These are phyloP conservation scores for Leucocoprinus leucothites DNA, from an alignment of 768 basidiomycete genomes.

Conservation along the genomic window DNA sequence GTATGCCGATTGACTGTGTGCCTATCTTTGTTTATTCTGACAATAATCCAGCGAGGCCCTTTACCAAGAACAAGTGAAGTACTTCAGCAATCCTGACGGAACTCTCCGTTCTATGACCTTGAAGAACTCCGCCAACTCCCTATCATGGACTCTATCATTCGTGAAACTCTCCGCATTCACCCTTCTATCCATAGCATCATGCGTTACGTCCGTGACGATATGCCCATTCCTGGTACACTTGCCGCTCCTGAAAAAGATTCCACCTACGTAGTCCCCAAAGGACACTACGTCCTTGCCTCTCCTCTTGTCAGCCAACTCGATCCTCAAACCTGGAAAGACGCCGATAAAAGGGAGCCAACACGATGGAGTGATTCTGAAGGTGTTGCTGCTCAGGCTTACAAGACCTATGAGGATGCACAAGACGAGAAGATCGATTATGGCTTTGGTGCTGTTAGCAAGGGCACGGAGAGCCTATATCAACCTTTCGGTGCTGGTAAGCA, in stretches of 20 bases:
- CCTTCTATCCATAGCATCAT: conserved; percentile 96
- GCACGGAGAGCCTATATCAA: conserved; percentile 93
- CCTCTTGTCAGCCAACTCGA: conserved; percentile 89
- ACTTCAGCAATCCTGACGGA: conserved; percentile 80
- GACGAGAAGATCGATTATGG: conserved; percentile 96
- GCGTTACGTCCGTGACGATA: conserved; percentile 87
- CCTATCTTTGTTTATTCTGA: conserved; percentile 4
- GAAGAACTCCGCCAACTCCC: conserved; percentile 85
- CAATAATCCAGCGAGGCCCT: conserved; percentile 58
- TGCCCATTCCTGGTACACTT: conserved; percentile 77
- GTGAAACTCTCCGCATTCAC: conserved; percentile 91
- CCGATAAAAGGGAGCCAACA: conserved; percentile 69
- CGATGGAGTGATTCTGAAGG: conserved; percentile 88
- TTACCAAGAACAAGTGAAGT: conserved; percentile 85
- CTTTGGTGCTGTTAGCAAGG: conserved; percentile 93
- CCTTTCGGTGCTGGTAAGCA: conserved; percentile 98
- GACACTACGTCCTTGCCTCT: conserved; percentile 85
- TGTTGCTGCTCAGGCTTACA: conserved; percentile 74
- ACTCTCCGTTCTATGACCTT: conserved; percentile 73
- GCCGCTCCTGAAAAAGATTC: conserved; percentile 72
- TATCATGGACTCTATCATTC: conserved; percentile 83
- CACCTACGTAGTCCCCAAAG: conserved; percentile 85
- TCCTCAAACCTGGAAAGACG: conserved; percentile 74
- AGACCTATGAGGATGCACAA: conserved; percentile 66
- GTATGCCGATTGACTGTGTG: conserved; percentile 45